Evolutionary conservation across 352 stramenopile genomes (phyloP), one percentile per base, ranked within the genome.

Genomic region (Phytophthora tubulina): DNA sequence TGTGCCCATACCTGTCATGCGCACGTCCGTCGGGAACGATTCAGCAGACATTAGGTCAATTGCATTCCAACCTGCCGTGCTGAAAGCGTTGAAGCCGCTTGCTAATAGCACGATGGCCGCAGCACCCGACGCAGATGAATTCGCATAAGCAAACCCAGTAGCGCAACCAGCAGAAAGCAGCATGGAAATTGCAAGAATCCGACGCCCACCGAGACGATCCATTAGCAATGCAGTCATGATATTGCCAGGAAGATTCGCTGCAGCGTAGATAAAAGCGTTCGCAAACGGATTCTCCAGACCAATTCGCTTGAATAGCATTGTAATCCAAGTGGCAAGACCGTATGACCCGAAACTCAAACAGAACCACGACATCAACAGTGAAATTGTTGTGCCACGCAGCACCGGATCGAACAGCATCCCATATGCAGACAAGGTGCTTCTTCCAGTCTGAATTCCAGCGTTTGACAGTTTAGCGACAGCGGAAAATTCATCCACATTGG

Each of bases 261-360:
- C 79, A 10, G 95, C 93, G 75, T 98, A 98, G 32, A 98, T 89
- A 64, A 98, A 95, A 35, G 93, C 90, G 75, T 98, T 98, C 15
- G 89, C 88, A 63, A 98, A 98, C 14, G 87, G 85, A 61, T 97
- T 75, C 54, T 95, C 88, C 6, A 97, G 78, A 8, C 96, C 70
- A 54, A 98, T 91, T n/a, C 80, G 80, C 60, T 95, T 90, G 78
- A 98, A 98, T 2, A 98, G 70, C 56, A 91, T 91, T 6, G 96
- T 98, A 71, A 98, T 98, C 95, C 95, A 98, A 58, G 93, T 98
- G 6, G 91, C 84, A 15, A 98, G 84, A 4, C 93, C 93, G 65
- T 98, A 98, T 32, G 88, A 97, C 10, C 91, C 84, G 42, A 93
- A 93, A 44, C 85, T 94, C 50, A 93, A 79, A 53, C 85, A 94